Evolutionary conservation across 2,329 filamentous ascomycete species (phyloP), one percentile per base, ranked within the genome.

Genomic region (Cladophialophora carrionii): DNA sequence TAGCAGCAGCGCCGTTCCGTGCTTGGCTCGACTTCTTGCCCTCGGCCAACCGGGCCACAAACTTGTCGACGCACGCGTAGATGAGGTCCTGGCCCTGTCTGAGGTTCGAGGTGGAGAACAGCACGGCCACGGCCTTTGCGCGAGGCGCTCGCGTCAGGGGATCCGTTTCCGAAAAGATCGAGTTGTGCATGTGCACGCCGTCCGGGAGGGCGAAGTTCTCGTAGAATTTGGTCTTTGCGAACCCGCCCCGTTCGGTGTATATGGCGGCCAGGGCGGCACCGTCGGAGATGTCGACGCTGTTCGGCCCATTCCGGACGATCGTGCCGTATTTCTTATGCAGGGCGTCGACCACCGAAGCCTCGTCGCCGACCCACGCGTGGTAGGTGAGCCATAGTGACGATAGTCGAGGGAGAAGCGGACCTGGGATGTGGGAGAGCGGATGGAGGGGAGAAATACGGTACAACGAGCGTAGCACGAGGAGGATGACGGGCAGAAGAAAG

Each of bases 181-280:
- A 83, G 31, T 78, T 73, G 68, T 83, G 81, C n/a, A 60, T 3
- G 14, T 51, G 46, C 46, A 46, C 24, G 0, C 82, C 82, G 68
- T 85, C 84, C 10, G 57, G 57, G 20, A 85, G 83, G 64, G 86
- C 82, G 69, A 86, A 86, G 67, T 86, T 87, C 0, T 74, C 73
- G 71, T 87, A 87, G 63, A 78, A 81, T 0, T 72, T 69, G 0
- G 82, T 78, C 71, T 87, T 87, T 0, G 74, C 72, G 60, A 87
- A 86, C 0, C 84, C 84, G 3, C 84, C 83, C 43, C 76, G 80
- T 2, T 78, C 74, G 12, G 80, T 72, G 71, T 87, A 87, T 34
- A 87, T 84, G 1, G 80, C 74, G 0, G 78, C 74, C 26, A 84
- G 70, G 0, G 81, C 83, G 17, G 75, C 76, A 9, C 78, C 79